Evolutionary conservation across 23 red algal species (phyloP), one percentile per base, ranked within the genome.

Genomic region (Porphyridium purpureum): DNA sequence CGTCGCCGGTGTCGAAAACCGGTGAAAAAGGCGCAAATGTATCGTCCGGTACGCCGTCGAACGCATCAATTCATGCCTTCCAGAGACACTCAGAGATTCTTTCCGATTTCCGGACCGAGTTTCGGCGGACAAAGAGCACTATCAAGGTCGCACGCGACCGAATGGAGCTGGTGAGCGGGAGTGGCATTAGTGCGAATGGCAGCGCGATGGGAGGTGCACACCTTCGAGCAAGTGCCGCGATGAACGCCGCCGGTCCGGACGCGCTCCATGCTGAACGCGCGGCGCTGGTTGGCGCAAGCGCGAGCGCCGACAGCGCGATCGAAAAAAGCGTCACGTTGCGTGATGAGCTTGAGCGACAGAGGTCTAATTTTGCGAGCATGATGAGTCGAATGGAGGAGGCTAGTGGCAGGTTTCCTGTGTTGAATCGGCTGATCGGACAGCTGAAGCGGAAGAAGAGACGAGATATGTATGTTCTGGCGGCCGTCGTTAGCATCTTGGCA

Each of bases 341-440:
- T 23, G 87, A 94, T 31, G 87, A 94, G 26, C 66, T 94, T 22
- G 75, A 78, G 17, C 62, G 87, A 50, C 87, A 94, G 56, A 69
- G 87, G 4, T 70, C 72, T 17, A 71, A 71, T 54, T 94, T 94
- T 77, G 76, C 76, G 1, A 79, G 70, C 48, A 83, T 94, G 87
- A 70, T 94, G 5, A 59, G 64, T n/a, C 59, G 87, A 31, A 94
- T 94, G 87, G 77, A 76, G 33, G 63, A 59, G 3, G 75, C 76
- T 59, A 68, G 60, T 21, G 75, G 77, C 33, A 60, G 67, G 29
- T n/a, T 94, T 55, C 87, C 87, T 9, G 50, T 58, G 22, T 36
- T 94, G 5, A 66, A 75, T 35, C 55, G 87, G 24, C 33, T 94
- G 50, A 77, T 94, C 54, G 61, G 74, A 0, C 69, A 83, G 31